Percentiles rank a stretch among this genome's conserved stretches.
These are phyloP conservation scores for Nelumbo lutea DNA, from an alignment of 164 flowering plant genomes.

Conservation along the genomic window DNA sequence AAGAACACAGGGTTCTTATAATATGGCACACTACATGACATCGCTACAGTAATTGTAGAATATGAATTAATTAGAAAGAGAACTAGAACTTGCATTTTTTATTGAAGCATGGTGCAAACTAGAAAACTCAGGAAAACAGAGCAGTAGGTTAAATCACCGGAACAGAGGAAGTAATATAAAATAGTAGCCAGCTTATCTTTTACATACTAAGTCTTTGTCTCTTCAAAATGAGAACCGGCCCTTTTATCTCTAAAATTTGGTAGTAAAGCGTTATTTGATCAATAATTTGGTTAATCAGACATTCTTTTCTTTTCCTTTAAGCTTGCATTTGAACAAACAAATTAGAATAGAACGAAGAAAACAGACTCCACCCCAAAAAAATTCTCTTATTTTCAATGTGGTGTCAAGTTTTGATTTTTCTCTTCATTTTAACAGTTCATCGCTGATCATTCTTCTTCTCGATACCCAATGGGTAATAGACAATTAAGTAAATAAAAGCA, in stretches of 20 bases:
- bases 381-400: too few relatives aligned
- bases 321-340: neutral
- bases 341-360: neutral
- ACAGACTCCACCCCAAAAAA: neutral
- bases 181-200: neutral
- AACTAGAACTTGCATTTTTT: neutral
- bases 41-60: neutral
- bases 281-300: too few relatives aligned
- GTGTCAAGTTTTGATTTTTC: too few relatives aligned
- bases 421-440: too few relatives aligned
- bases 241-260: neutral
- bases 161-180: neutral
- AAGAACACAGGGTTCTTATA: conserved; percentile 1
- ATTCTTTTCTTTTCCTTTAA: neutral
- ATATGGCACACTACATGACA: neutral
- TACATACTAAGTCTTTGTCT: neutral
- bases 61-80: neutral
- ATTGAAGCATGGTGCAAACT: neutral
- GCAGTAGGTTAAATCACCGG: neutral
- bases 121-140: neutral
- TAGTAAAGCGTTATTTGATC: neutral
- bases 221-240: neutral
- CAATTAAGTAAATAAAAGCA: too few relatives aligned
- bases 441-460: too few relatives aligned
- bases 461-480: too few relatives aligned